Conservation (phyloP, 1,284 basidiomycete species). For the Leccinum subrobustum region DNA sequence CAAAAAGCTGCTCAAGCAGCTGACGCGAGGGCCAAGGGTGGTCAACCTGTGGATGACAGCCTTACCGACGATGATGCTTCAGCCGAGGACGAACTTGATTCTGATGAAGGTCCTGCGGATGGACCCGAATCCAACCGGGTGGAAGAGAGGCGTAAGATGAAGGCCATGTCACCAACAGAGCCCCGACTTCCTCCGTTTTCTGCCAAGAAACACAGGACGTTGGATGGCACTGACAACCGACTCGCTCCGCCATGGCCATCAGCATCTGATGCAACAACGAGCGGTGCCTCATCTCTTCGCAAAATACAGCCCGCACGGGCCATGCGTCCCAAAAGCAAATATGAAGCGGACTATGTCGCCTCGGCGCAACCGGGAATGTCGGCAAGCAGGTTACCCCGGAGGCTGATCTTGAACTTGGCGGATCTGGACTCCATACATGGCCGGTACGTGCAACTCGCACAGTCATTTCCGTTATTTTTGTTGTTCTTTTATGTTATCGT, state of each 20-base stretch:
- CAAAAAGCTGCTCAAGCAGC: conserved; percentile 44
- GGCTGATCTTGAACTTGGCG: conserved; percentile 44
- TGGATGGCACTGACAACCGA: conserved; percentile 22
- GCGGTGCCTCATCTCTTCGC: conserved; percentile 10
- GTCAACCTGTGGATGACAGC: conserved; percentile 28
- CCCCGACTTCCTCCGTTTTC: conserved; percentile 16
- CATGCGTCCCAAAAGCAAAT: conserved; percentile 29
- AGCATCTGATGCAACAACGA: conserved; percentile 15
- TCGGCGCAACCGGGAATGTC: conserved; percentile 17
- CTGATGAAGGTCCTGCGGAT: conserved; percentile 37
- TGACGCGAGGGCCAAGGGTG: conserved; percentile 27
- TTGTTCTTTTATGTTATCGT: neutral
- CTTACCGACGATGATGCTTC: conserved; percentile 28
- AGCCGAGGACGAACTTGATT: conserved; percentile 43
- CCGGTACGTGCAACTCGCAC: conserved; percentile 44
- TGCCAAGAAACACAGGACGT: conserved; percentile 27
- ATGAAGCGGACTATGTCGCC: conserved; percentile 22
- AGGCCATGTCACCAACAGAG: conserved; percentile 28
- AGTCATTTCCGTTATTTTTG: conserved; percentile 3
- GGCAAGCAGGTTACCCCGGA: conserved; percentile 29
- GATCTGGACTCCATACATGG: conserved; percentile 57
- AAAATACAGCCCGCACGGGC: conserved; percentile 23
- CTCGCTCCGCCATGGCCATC: conserved; percentile 22
- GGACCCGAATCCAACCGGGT: conserved; percentile 19
- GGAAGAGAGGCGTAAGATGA: conserved; percentile 32